Percentiles rank a stretch among this genome's conserved stretches.
phyloP scores from a whole-genome alignment of 345 rosid species.

The Arabidopsis thaliana region TAIR10.1 NC_003071.7:17563001-17563500 shows the following conservation, averaged over 20 bases:
- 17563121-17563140: not conserved
- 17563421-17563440: conserved; percentile 64
- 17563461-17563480: conserved; percentile 78
- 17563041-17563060: conserved; percentile 36
- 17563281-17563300: conserved; percentile 43
- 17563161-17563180: not conserved
- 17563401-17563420: conserved; percentile 4
- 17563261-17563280: conserved; percentile 33
- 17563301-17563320: conserved; percentile 75
- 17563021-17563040: conserved; percentile 24
- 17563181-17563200: not conserved
- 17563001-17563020: conserved; percentile 15
- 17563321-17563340: conserved; percentile 80
- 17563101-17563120: not conserved
- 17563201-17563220: not conserved
- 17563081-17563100: conserved; percentile 6
- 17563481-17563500: conserved; percentile 73
- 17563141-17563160: not conserved
- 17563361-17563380: conserved; percentile 3
- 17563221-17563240: conserved; percentile 1
- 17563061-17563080: conserved; percentile 34
- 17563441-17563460: conserved; percentile 81
- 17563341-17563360: conserved; percentile 57
- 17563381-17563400: not conserved
- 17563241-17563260: not conserved